Percentiles rank a stretch among this genome's conserved stretches.
Conservation (phyloP, 2,329 filamentous ascomycete genomes). For the Dactylellina cionopaga region DNA sequence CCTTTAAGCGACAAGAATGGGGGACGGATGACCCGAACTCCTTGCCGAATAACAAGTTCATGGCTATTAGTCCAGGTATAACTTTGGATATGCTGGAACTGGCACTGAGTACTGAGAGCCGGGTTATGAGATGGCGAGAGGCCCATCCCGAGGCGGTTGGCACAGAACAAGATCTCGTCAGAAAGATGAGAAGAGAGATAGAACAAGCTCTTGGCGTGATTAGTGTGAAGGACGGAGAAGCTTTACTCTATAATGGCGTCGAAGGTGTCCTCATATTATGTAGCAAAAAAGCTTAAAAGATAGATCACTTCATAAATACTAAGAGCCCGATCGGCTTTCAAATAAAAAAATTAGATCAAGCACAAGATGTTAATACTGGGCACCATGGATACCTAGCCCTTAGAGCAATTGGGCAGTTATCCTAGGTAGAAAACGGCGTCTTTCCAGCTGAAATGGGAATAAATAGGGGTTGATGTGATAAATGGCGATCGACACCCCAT, state of each 20-base stretch:
- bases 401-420: too few relatives aligned
- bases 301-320: too few relatives aligned
- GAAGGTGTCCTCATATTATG: constrained; percentile 5
- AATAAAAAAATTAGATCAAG: too few relatives aligned
- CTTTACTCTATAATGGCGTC: not conserved
- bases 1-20: constrained; percentile 64
- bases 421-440: too few relatives aligned
- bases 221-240: not conserved
- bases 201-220: not conserved
- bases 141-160: constrained; percentile 62
- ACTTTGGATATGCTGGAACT: constrained; percentile 60
- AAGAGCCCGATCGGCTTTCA: too few relatives aligned
- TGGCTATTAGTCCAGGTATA: constrained; percentile 52
- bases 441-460: too few relatives aligned
- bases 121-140: constrained; percentile 63
- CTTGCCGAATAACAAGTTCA: constrained; percentile 56
- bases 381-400: too few relatives aligned
- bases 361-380: too few relatives aligned
- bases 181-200: constrained; percentile 54
- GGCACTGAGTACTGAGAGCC: constrained; percentile 61
- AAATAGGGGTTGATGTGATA: too few relatives aligned
- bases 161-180: constrained; percentile 62
- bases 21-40: constrained; percentile 55
- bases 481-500: too few relatives aligned
- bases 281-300: not conserved